Base-by-base conservation (phyloP, 176 grass and related monocot species). In the Rhynchospora breviuscula region DNA sequence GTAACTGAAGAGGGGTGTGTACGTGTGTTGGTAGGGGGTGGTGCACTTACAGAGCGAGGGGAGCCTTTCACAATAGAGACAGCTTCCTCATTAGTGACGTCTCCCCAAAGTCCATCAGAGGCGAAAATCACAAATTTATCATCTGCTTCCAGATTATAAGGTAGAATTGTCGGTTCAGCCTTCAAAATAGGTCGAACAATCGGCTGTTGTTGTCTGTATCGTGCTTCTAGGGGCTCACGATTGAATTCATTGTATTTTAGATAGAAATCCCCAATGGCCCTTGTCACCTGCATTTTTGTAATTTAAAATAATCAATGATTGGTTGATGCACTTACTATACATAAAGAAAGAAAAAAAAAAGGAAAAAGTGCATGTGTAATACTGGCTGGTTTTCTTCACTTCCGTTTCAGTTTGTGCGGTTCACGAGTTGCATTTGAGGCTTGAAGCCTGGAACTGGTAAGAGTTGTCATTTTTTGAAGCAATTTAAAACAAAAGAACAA, bases 101-200 rank as follows among this genome's bases (percentile, higher is more conserved):
- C 81, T 17, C 83, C 85, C 90, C 90, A 92, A 13, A 92, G 56
- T 19, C 90, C 90, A 83, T 89, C 85, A 18, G 87, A 92, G 0
- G 88, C 90, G 79, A 92, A 89, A 85, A 92, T 92, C 49, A 89
- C 77, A 46, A 92, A 92, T 54, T 84, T 88, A 44, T 92, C 90
- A 10, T 87, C 85, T 8, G 85, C 63, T 47, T 78, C 25, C 4
- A 92, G 70, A 69, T 14, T 84, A 49, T 85, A 79, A 59, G 63
- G 75, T 67, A 29, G 17, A 48, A 92, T 64, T 9, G 78, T 82
- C 31, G 90, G 90, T 79, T 92, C 85, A 17, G 88, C 76, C 62
- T 62, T 85, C 61, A 92, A 68, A 82, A 92, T 85, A 59, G 88
- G 81, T 72, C 54, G 84, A 6, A 75, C 40, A 75, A 92, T 89